Conservation (phyloP, 2,329 filamentous ascomycete species). For the Aquanectria penicillioides region DNA sequence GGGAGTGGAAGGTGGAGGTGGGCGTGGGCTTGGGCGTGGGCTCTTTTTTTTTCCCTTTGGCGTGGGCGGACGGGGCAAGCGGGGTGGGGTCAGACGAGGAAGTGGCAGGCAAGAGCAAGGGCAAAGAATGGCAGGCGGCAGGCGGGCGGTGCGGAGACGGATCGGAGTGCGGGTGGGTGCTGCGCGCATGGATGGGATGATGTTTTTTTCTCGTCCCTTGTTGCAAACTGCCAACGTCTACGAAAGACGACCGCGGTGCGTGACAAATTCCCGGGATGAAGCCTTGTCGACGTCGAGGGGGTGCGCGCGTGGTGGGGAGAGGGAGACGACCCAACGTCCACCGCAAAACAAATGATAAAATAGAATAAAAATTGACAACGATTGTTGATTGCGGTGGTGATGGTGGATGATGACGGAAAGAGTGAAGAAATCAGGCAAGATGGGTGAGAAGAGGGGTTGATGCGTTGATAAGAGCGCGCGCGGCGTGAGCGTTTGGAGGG, state of each 20-base stretch:
- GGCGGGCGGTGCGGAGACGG: constrained; percentile 23
- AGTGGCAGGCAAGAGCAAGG: constrained; percentile 24
- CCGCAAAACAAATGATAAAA: too few relatives aligned
- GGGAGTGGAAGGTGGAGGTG: constrained; percentile 3
- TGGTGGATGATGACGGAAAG: too few relatives aligned
- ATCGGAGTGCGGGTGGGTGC: constrained; percentile 20
- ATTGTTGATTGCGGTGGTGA: neutral
- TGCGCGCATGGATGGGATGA: constrained; percentile 26
- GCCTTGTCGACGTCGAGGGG: too few relatives aligned
- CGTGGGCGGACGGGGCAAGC: constrained; percentile 22
- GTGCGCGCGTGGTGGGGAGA: too few relatives aligned
- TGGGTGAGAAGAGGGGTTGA: constrained; percentile 9
- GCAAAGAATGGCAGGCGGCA: constrained; percentile 22
- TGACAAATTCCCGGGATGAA: neutral
- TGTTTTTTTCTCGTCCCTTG: constrained; percentile 21
- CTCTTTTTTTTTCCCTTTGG: constrained; percentile 21
- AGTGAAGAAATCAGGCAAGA: constrained; percentile 7
- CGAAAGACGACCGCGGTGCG: constrained; percentile 7
- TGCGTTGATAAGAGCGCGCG: constrained; percentile 22
- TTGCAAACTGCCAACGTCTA: neutral
- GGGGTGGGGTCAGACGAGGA: constrained; percentile 24
- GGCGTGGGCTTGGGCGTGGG: constrained; percentile 15
- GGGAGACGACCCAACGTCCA: too few relatives aligned
- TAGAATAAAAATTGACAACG: neutral
- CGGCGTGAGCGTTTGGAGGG: constrained; percentile 11